phyloP scores from a whole-genome alignment of 441 rosid genomes.

The Aleurites moluccanus region DNA sequence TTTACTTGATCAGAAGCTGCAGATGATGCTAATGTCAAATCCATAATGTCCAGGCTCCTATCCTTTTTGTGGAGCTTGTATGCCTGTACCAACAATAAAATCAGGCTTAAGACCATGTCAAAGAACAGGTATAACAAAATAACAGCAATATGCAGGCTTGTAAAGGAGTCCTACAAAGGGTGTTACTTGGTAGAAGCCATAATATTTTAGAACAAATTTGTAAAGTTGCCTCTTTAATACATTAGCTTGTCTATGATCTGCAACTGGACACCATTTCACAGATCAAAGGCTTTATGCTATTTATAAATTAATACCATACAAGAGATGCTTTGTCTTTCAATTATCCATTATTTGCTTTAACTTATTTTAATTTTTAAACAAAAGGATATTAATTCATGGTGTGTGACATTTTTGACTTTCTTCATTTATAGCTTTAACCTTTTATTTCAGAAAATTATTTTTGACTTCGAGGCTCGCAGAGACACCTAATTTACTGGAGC shows the following conservation, averaged over 20 bases:
- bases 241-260: too few relatives aligned
- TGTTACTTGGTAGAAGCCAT: background rate
- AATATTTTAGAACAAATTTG: background rate
- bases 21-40: constrained; percentile 48
- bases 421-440: background rate
- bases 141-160: background rate
- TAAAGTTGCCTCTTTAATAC: too few relatives aligned
- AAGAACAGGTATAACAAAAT: background rate
- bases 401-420: background rate
- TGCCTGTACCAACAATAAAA: constrained; percentile 47
- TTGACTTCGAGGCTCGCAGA: background rate
- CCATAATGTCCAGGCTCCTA: constrained; percentile 66
- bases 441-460: background rate
- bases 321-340: background rate
- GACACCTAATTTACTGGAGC: background rate
- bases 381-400: background rate
- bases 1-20: constrained; percentile 53
- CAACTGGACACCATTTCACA: too few relatives aligned
- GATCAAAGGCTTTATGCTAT: background rate
- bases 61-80: constrained; percentile 68
- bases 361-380: background rate
- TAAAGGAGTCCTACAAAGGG: background rate
- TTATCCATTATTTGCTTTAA: background rate
- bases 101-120: background rate
- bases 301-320: background rate